Conservation (phyloP, 306 rosid species). For the Rosa persica region DNA sequence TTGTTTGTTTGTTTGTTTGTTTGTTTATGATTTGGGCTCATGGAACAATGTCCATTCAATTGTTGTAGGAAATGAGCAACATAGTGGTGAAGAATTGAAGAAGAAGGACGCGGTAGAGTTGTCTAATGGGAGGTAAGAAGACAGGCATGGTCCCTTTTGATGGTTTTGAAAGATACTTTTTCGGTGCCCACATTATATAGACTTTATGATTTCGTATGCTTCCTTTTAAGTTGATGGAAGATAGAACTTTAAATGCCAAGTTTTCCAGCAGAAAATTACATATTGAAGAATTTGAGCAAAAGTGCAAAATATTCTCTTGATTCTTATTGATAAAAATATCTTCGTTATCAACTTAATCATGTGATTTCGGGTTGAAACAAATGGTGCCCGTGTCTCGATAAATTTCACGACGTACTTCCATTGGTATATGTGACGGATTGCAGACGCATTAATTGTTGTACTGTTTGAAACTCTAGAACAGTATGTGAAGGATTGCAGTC, state of each 20-base stretch:
- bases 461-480: too few relatives aligned
- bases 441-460: background rate
- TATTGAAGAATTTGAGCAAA: background rate
- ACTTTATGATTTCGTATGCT: background rate
- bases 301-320: background rate
- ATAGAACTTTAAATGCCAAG: background rate
- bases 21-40: constrained; percentile 12
- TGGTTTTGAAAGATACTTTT: background rate
- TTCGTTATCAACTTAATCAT: background rate
- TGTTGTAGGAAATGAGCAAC: constrained; percentile 40
- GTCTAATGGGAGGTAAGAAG: constrained; percentile 52
- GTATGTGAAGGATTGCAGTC: background rate
- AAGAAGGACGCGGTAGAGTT: constrained; percentile 42
- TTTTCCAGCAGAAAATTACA: background rate
- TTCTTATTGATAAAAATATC: background rate
- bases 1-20: constrained; percentile 10
- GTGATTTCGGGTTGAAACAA: background rate
- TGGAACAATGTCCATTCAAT: constrained; percentile 13
- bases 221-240: background rate
- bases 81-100: constrained; percentile 36
- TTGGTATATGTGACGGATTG: background rate
- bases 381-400: background rate
- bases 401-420: background rate
- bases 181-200: background rate
- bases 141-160: constrained; percentile 6